These are phyloP conservation scores for Filosporella fistucella DNA, from an alignment of 495 filamentous ascomycete species.

Conservation along the genomic window DNA sequence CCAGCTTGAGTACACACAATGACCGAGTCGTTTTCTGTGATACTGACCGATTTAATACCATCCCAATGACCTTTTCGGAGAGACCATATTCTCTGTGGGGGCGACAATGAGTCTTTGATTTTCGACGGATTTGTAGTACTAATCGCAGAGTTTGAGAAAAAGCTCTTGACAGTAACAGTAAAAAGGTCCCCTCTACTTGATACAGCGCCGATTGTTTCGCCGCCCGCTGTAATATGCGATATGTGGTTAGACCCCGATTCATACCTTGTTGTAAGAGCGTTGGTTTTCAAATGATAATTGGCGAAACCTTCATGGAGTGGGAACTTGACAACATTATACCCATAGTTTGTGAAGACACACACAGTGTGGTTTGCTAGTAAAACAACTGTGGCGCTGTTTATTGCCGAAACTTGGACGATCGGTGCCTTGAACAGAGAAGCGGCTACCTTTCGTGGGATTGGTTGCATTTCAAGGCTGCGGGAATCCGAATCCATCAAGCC, in stretches of 20 bases:
- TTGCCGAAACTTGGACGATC: conserved; percentile 79
- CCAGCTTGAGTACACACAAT: conserved; percentile 91
- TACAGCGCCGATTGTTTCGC: conserved; percentile 84
- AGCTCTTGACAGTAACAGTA: conserved; percentile 64
- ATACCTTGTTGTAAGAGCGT: conserved; percentile 53
- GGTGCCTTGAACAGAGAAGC: conserved; percentile 76
- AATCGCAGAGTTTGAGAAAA: conserved; percentile 51
- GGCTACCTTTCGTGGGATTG: conserved; percentile 78
- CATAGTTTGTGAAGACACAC: conserved; percentile 89
- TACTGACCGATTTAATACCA: conserved; percentile 75
- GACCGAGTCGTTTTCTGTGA: conserved; percentile 91
- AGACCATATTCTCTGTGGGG: conserved; percentile 76
- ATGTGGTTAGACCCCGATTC: conserved; percentile 57
- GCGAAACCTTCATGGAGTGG: conserved; percentile 64
- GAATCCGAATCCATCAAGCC: conserved; percentile 94
- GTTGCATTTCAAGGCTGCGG: conserved; percentile 77
- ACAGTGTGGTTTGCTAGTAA: conserved; percentile 84
- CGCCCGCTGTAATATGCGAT: conserved; percentile 72
- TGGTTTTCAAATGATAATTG: conserved; percentile 57
- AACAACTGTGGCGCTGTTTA: conserved; percentile 83
- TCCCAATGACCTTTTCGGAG: conserved; percentile 76
- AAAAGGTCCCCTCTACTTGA: conserved; percentile 82
- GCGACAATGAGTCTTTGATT: conserved; percentile 63
- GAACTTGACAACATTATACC: conserved; percentile 81
- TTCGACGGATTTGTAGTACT: conserved; percentile 90